These are phyloP conservation scores for Podosphaera fusca DNA, from an alignment of 2,329 filamentous ascomycete genomes.

Conservation along the genomic window DNA sequence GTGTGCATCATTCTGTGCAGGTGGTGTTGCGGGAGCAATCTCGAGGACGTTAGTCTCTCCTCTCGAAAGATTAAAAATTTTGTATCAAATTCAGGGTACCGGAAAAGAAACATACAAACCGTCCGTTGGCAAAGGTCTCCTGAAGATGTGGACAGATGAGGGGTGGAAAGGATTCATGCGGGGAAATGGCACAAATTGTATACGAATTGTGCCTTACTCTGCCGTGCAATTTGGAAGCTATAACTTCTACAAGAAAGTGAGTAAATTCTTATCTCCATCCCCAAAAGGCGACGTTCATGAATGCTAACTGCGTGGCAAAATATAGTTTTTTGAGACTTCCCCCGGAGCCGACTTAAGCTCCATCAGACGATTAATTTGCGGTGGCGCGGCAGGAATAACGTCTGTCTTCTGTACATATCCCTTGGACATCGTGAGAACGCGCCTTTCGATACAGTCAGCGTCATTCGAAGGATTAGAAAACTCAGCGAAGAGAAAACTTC, in stretches of 20 bases:
- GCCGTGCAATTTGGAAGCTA: slow-evolving; percentile 97
- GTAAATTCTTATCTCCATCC: slow-evolving; percentile 14
- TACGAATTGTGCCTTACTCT: slow-evolving; percentile 93
- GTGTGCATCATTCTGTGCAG: slow-evolving; percentile 76
- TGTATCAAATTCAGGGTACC: slow-evolving; percentile 87
- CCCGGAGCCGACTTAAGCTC: slow-evolving; percentile 55
- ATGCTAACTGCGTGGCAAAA: neutral
- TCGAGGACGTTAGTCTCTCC: slow-evolving; percentile 93
- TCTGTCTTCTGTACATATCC: slow-evolving; percentile 91
- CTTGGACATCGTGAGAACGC: slow-evolving; percentile 88
- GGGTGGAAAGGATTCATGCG: slow-evolving; percentile 95
- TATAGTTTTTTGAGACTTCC: slow-evolving; percentile 50
- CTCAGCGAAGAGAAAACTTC: slow-evolving; percentile 39
- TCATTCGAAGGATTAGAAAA: slow-evolving; percentile 60
- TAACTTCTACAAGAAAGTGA: slow-evolving; percentile 83
- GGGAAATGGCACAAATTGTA: slow-evolving; percentile 94
- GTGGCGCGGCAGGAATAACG: slow-evolving; percentile 78
- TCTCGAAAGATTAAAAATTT: slow-evolving; percentile 83
- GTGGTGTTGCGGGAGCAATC: slow-evolving; percentile 87
- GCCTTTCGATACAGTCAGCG: slow-evolving; percentile 89
- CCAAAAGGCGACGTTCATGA: neutral
- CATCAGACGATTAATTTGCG: slow-evolving; percentile 60
- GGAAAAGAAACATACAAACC: slow-evolving; percentile 85
- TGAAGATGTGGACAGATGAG: slow-evolving; percentile 93
- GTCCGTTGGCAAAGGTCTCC: slow-evolving; percentile 67